Evolutionary conservation across 176 grass and related monocot species (phyloP).

Genomic region (Chrysopogon serrulatus): DNA sequence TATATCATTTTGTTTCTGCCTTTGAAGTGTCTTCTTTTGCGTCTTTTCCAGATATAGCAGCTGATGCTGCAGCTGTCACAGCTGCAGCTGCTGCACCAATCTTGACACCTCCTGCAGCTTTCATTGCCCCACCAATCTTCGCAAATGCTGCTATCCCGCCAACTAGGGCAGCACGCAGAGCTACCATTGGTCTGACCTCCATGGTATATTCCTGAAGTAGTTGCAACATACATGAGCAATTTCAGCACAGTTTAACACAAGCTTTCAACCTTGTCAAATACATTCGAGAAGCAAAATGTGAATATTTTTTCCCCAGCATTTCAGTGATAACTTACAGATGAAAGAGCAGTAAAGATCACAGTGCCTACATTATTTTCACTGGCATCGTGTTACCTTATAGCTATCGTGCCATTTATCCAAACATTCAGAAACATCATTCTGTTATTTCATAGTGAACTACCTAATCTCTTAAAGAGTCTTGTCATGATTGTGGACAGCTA

Average conservation of each 20-base stretch:
- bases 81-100: constrained; percentile 72
- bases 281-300: neutral
- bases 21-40: constrained; percentile 29
- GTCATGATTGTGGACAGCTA: neutral
- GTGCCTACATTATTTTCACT: neutral
- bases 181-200: constrained; percentile 76
- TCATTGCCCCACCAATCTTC: constrained; percentile 68
- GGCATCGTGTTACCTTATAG: neutral
- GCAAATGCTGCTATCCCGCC: constrained; percentile 81
- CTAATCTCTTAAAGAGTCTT: neutral
- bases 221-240: neutral
- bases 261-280: neutral
- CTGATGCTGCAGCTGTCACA: constrained; percentile 59
- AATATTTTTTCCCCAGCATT: neutral
- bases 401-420: neutral
- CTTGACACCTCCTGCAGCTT: constrained; percentile 80
- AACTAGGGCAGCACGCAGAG: constrained; percentile 80
- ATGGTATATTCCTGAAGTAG: constrained; percentile 46
- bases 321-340: neutral
- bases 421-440: neutral
- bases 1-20: constrained; percentile 43
- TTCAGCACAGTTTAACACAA: neutral
- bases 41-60: constrained; percentile 61
- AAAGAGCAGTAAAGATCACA: neutral
- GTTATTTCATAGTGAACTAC: neutral